Evolutionary conservation across 2,329 filamentous ascomycete species (phyloP).

Genomic region (Aspergillus awamori): DNA sequence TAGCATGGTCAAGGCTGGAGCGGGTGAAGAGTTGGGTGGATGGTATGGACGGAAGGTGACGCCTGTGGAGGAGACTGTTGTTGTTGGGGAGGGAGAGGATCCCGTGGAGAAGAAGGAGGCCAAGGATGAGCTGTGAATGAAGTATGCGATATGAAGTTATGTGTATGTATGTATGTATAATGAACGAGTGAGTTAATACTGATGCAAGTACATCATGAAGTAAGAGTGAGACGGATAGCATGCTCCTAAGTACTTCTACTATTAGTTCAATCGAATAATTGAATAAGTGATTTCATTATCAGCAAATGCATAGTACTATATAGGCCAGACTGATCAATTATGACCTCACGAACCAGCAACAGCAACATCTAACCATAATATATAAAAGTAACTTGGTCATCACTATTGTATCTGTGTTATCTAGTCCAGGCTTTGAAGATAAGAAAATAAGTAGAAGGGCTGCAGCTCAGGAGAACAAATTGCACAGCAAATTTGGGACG

Average conservation of each 20-base stretch:
- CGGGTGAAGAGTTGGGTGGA: conserved; percentile 42
- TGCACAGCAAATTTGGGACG: conserved; percentile 38
- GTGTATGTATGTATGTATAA: conserved; percentile 13
- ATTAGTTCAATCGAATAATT: no score
- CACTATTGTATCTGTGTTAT: conserved; percentile 29
- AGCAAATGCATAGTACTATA: no score
- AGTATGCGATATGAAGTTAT: conserved; percentile 15
- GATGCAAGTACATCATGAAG: conserved; percentile 2
- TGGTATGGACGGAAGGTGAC: conserved; percentile 42
- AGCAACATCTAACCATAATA: not conserved
- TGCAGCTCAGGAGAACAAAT: conserved; percentile 12
- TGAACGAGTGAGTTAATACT: conserved; percentile 6
- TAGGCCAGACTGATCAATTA: not conserved
- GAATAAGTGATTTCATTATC: no score
- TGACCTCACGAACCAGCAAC: not conserved
- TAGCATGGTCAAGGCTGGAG: conserved; percentile 51
- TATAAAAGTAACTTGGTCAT: conserved; percentile 18
- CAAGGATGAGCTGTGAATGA: conserved; percentile 36
- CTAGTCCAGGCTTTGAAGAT: conserved; percentile 21
- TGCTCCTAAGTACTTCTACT: not conserved
- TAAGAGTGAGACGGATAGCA: not conserved
- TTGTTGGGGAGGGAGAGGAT: conserved; percentile 14
- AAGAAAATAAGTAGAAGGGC: not conserved
- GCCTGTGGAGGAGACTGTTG: conserved; percentile 14
- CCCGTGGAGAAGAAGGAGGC: conserved; percentile 12